Evolutionary conservation across 2,329 filamentous ascomycete species (phyloP), one percentile per base, ranked within the genome.

Genomic region (Tolypocladium inflatum): DNA sequence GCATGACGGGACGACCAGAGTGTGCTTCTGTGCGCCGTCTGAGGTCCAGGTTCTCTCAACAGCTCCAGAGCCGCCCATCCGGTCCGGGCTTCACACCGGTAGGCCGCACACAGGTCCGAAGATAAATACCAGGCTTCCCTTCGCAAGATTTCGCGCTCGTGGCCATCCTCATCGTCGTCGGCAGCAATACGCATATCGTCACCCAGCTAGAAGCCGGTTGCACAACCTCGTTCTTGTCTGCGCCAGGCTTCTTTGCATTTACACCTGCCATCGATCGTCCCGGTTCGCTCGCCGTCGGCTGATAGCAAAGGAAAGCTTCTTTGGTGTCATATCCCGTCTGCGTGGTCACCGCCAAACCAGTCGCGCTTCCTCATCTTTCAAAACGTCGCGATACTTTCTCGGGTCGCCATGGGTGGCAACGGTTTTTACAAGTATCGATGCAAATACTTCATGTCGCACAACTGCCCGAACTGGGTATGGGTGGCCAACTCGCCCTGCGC

Each of bases 381-480:
- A 38, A 15, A 9, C 5, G 2, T 38, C 43, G 45, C 42, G 26
- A 57, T 37, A 43, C 23, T n/a, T 33, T 43, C 30, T 19, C 48
- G 21, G 19, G 53, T 21, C 37, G 33, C 58, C 63, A 71, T 71
- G 68, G 70, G 67, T 53, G 66, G 68, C 58, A 65, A 71, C 62
- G 76, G 77, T 42, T 79, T 75, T 60, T 81, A 80, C 66, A 80
- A 77, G 70, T 82, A 79, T 67, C 74, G 77, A 48, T 82, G 80
- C 75, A 82, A 80, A 68, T 79, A 81, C 71, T 81, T 78, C 63
- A 75, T 75, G 58, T 74, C 76, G 37, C 73, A 79, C 64, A 76
- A 80, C 61, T 81, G 79, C 62, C 73, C 71, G 6, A 78, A 82
- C 62, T 82, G 79, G 80, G 79, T 82, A 13, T 81, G 78, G 69